Evolutionary conservation across 1,284 basidiomycete species (phyloP).

Genomic region (Ceratobasidium theobromae): DNA sequence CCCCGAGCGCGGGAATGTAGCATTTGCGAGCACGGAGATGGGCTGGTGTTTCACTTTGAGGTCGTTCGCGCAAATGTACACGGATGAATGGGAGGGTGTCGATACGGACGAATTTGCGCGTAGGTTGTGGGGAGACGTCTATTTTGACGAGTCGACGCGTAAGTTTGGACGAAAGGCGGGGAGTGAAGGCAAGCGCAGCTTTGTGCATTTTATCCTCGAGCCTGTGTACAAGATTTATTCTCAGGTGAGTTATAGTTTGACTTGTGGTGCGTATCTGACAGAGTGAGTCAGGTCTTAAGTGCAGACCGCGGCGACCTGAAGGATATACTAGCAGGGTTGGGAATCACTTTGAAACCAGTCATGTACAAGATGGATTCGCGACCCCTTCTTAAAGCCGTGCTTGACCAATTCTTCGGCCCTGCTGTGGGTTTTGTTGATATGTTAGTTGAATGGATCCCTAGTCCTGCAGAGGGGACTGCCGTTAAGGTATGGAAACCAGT

Average conservation of each 20-base stretch:
- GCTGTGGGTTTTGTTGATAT: conserved; percentile 89
- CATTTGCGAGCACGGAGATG: conserved; percentile 96
- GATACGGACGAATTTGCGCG: conserved; percentile 67
- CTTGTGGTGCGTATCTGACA: background rate
- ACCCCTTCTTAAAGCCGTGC: conserved; percentile 88
- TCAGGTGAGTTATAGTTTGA: conserved; percentile 45
- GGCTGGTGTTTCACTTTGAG: conserved; percentile 95
- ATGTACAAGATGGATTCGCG: conserved; percentile 99
- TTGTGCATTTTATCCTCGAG: conserved; percentile 96
- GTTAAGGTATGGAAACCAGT: conserved; percentile 64
- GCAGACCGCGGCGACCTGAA: conserved; percentile 85
- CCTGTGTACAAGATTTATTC: conserved; percentile 98
- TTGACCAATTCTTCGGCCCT: conserved; percentile 95
- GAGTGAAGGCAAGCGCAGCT: conserved; percentile 80
- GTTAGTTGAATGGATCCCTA: conserved; percentile 87
- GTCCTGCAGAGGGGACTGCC: conserved; percentile 69
- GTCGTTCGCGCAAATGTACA: conserved; percentile 96
- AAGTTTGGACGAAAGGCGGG: conserved; percentile 89
- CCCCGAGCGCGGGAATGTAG: conserved; percentile 95
- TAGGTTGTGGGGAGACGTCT: conserved; percentile 98
- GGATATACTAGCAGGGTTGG: conserved; percentile 75
- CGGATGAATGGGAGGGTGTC: conserved; percentile 75
- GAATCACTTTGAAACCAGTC: conserved; percentile 87
- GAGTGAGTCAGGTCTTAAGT: conserved; percentile 70
- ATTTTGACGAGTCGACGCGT: conserved; percentile 79